Evolutionary conservation across 305 asterid species (phyloP), one percentile per base, ranked within the genome.

Genomic region (Fraxinus platypoda): DNA sequence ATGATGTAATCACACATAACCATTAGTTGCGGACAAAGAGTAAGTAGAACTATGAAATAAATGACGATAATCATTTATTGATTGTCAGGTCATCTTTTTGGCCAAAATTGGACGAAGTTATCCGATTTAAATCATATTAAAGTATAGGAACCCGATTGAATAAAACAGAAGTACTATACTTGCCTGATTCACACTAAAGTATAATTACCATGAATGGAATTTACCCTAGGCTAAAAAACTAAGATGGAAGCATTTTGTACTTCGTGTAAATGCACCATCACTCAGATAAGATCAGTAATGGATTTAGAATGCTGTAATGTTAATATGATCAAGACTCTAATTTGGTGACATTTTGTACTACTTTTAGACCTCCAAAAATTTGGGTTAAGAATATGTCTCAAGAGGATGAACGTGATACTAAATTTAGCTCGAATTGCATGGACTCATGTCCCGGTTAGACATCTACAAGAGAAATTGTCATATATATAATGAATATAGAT

Each of bases 281-380:
- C 66, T 49, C n/a, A 71, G 83, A 75, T 37, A 38, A 34, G 35
- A 76, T 79, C 84, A 64, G 76, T 37, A 78, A 17, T 38, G 74
- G 59, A 35, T 30, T 54, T 74, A 33, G 62, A 59, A 26, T 59
- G 52, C 59, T 9, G n/a, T 17, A 12, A 30, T 66, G 8, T 19
- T 31, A 70, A 43, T 54, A 52, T 31, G 9, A 71, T 79, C 19
- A 30, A 28, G 79, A 76, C 46, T 26, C 74, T 41, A 79, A 66
- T 43, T 25, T 28, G 57, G 34, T 38, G 52, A 73, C 33, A 54
- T 72, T 26, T 17, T 49, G 19, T 15, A 49, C 15, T 35, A 79
- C 28, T 13, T 66, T 12, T 34, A 46, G 54, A 74, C 75, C 62
- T 59, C 37, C 68, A 77, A 6, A 37, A 74, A 43, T 49, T 26